Evolutionary conservation across 768 basidiomycete species (phyloP).

Genomic region (Tricholoma flavovirens): DNA sequence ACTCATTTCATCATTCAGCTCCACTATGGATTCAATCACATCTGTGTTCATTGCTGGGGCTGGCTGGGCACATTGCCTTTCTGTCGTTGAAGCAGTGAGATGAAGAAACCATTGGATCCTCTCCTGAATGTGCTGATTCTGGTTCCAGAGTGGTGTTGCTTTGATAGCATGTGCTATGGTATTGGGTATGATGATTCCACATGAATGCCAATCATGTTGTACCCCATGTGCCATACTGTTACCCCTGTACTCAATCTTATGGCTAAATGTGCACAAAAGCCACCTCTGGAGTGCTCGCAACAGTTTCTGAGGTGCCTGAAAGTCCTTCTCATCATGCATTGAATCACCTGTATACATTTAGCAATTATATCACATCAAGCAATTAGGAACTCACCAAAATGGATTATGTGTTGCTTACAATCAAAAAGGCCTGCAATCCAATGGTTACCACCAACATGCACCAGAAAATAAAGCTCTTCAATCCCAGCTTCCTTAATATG

Average conservation of each 20-base stretch:
- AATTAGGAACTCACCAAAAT: constrained; percentile 7
- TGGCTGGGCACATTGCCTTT: too few species aligned
- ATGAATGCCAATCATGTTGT: constrained; percentile 5
- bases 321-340: not conserved
- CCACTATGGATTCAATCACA: not conserved
- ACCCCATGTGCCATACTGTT: constrained; percentile 1
- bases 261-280: constrained; percentile 1
- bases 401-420: constrained; percentile 8
- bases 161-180: not conserved
- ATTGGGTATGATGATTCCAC: constrained; percentile 3
- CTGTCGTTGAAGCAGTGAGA: constrained; percentile 7
- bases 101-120: not conserved
- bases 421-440: constrained; percentile 16
- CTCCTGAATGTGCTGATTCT: not conserved
- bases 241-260: not conserved
- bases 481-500: constrained; percentile 1
- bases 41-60: not conserved
- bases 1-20: not conserved
- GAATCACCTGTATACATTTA: not conserved
- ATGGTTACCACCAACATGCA: constrained; percentile 15
- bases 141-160: not conserved
- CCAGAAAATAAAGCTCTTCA: constrained; percentile 10
- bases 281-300: constrained; percentile 5
- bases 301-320: not conserved
- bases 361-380: not conserved